Evolutionary conservation across 179 eudicot species (phyloP).

Genomic region (Carnegiea gigantea): DNA sequence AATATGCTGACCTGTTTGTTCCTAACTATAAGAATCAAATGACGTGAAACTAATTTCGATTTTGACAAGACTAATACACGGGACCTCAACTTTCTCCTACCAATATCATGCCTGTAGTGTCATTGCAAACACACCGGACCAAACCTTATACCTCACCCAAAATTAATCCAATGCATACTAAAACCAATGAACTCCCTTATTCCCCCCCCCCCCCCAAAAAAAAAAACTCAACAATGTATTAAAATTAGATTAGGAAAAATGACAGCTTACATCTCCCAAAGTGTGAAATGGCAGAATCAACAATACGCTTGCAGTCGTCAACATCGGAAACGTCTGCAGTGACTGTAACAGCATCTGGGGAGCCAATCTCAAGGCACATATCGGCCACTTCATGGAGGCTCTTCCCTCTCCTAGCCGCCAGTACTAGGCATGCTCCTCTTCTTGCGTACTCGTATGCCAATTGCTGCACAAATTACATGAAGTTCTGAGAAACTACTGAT

Average conservation of each 20-base stretch:
- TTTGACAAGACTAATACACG: too few species aligned
- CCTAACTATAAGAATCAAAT: too few species aligned
- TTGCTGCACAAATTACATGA: neutral
- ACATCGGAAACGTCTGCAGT: slow-evolving; percentile 46
- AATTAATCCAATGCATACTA: too few species aligned
- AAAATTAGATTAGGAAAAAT: neutral
- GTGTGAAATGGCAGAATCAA: slow-evolving; percentile 43
- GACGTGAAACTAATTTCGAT: too few species aligned
- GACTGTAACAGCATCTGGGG: slow-evolving; percentile 43
- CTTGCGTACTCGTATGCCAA: slow-evolving; percentile 58
- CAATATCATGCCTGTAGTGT: too few species aligned
- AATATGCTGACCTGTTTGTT: too few species aligned
- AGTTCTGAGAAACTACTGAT: too few species aligned
- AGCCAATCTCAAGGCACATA: slow-evolving; percentile 42
- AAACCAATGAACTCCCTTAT: too few species aligned
- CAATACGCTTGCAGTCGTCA: slow-evolving; percentile 47
- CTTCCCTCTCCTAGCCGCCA: slow-evolving; percentile 51
- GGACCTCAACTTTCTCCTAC: too few species aligned
- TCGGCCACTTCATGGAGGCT: slow-evolving; percentile 47
- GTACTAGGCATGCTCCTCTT: slow-evolving; percentile 53
- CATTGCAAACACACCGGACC: too few species aligned
- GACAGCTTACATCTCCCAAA: slow-evolving; percentile 46
- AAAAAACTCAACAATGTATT: neutral
- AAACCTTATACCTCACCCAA: too few species aligned
- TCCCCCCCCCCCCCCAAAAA: too few species aligned